Conservation (phyloP, 1,284 basidiomycete genomes). For the Trametes sp. region DNA sequence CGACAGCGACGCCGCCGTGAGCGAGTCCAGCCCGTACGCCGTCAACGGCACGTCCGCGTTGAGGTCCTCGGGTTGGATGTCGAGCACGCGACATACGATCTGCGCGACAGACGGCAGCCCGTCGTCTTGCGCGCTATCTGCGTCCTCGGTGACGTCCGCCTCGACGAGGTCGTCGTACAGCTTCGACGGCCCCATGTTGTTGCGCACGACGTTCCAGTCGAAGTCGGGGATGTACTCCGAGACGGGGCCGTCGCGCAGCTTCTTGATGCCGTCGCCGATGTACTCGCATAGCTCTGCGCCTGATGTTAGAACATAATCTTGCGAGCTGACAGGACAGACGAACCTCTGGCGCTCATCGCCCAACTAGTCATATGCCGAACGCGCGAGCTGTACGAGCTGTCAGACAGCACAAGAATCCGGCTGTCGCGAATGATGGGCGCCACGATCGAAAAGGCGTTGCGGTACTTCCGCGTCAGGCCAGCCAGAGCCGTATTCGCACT, state of each 20-base stretch:
- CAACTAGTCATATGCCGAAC: slow-evolving; percentile 32
- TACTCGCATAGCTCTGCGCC: slow-evolving; percentile 43
- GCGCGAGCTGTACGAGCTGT: slow-evolving; percentile 21
- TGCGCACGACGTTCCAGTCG: slow-evolving; percentile 38
- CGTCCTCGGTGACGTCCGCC: not conserved
- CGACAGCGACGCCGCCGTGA: slow-evolving; percentile 45
- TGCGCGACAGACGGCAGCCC: slow-evolving; percentile 14
- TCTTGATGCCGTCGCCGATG: slow-evolving; percentile 39
- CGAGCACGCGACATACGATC: slow-evolving; percentile 37
- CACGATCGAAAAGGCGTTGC: slow-evolving; percentile 48
- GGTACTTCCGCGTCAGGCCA: slow-evolving; percentile 35
- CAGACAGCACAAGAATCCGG: not conserved
- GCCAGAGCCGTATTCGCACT: slow-evolving; percentile 50
- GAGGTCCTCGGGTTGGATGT: slow-evolving; percentile 44
- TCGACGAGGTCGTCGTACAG: slow-evolving; percentile 36
- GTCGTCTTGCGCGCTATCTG: not conserved
- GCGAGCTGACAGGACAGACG: not conserved
- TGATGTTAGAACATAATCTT: not conserved
- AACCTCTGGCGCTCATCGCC: slow-evolving; percentile 43
- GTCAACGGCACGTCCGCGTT: slow-evolving; percentile 47
- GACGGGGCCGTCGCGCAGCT: slow-evolving; percentile 31
- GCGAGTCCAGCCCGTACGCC: slow-evolving; percentile 50
- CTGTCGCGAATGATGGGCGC: slow-evolving; percentile 45
- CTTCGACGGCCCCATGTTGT: slow-evolving; percentile 32
- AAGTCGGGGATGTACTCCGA: slow-evolving; percentile 42